These are phyloP conservation scores for Eimeria mitis DNA, from an alignment of 169 alveolate species.

Conservation along the genomic window DNA sequence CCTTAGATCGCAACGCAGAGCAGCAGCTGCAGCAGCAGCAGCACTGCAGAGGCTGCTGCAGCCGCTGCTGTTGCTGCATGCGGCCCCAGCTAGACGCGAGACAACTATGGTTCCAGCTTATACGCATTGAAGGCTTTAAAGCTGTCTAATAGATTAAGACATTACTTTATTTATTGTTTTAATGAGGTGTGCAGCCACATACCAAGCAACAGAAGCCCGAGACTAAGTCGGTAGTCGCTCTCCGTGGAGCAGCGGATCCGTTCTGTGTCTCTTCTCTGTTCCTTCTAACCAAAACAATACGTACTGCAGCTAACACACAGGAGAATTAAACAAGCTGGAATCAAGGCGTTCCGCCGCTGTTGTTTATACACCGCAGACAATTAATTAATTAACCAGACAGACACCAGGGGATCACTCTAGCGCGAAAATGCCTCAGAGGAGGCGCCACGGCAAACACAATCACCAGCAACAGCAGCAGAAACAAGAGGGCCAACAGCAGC, in stretches of 20 bases:
- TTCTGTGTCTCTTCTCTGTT: background rate
- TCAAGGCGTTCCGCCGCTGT: background rate
- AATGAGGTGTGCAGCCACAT: background rate
- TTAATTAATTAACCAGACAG: no score
- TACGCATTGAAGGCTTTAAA: no score
- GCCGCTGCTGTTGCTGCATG: constrained; percentile 13
- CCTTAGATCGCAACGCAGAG: background rate
- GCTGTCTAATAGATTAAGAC: background rate
- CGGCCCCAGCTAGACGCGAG: constrained; percentile 31
- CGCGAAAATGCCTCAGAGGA: constrained; percentile 23
- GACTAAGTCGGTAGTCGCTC: no score
- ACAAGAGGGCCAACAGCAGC: background rate
- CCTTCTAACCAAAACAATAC: background rate
- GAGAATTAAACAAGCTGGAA: background rate
- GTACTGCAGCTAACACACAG: background rate
- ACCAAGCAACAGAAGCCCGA: background rate
- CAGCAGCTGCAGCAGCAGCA: constrained; percentile 42
- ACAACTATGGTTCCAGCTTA: background rate
- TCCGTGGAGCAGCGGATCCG: no score
- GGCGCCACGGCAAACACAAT: constrained; percentile 5
- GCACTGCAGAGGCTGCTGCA: constrained; percentile 13
- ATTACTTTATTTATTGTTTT: background rate
- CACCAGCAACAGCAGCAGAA: constrained; percentile 5
- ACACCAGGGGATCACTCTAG: no score
- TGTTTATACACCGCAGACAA: background rate